These are phyloP conservation scores for Hypericum perforatum DNA, from an alignment of 345 rosid genomes.

Conservation along the genomic window DNA sequence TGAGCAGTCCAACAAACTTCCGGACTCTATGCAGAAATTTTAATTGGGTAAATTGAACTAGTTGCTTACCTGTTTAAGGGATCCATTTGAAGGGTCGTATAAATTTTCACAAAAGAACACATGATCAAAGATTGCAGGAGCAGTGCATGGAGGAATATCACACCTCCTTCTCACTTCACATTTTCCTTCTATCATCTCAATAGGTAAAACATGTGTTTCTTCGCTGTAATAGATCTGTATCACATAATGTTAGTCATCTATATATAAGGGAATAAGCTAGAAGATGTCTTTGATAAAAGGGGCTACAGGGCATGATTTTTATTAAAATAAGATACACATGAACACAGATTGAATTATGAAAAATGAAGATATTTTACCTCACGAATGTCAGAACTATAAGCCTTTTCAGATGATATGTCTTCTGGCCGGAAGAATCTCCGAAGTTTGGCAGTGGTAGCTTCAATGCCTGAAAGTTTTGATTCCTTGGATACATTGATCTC, in stretches of 20 bases:
- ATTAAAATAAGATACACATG: no score
- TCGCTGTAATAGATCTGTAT: slow-evolving; percentile 68
- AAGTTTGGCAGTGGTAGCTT: slow-evolving; percentile 29
- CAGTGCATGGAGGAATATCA: slow-evolving; percentile 38
- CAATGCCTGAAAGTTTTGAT: no score
- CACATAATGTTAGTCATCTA: no score
- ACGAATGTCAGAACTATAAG: slow-evolving; percentile 50
- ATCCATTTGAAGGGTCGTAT: slow-evolving; percentile 60
- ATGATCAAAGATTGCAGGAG: slow-evolving; percentile 46
- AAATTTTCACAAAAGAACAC: slow-evolving; percentile 74
- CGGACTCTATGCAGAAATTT: no score
- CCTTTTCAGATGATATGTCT: slow-evolving; percentile 56
- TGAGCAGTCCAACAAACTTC: no score
- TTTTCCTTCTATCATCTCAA: slow-evolving; percentile 51
- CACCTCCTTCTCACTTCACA: slow-evolving; percentile 75
- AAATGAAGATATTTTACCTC: slow-evolving; percentile 29
- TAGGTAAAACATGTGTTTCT: slow-evolving; percentile 25
- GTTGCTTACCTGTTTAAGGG: slow-evolving; percentile 55
- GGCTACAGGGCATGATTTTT: no score
- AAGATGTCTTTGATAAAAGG: no score
- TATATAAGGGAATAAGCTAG: no score
- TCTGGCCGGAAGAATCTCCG: slow-evolving; percentile 61
- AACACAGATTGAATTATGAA: no score
- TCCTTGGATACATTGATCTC: slow-evolving; percentile 31
- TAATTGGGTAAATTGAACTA: neutral